Conservation (phyloP, 2,329 filamentous ascomycete species). For the Malbranchea zuffiana region DNA sequence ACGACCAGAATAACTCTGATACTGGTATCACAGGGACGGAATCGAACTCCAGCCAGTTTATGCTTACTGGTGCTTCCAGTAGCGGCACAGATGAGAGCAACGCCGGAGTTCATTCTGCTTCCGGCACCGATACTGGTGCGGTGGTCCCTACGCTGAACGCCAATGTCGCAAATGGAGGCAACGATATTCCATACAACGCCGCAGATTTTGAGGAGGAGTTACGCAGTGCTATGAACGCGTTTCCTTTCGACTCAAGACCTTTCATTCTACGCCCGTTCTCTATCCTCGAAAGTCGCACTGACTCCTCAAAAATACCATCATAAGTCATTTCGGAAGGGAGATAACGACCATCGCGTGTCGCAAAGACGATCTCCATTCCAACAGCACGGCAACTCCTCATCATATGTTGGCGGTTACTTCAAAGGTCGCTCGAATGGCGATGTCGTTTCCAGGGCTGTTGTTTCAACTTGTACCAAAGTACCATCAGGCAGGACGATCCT, state of each 20-base stretch:
- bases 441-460: too few relatives aligned
- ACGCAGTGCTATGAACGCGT: slow-evolving; percentile 9
- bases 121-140: background rate
- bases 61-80: background rate
- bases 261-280: background rate
- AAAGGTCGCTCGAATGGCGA: too few relatives aligned
- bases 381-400: too few relatives aligned
- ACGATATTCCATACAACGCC: slow-evolving; percentile 4
- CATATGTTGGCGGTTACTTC: too few relatives aligned
- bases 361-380: too few relatives aligned
- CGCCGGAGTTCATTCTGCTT: background rate
- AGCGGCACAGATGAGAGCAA: background rate
- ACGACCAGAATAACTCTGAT: background rate
- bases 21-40: background rate
- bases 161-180: background rate
- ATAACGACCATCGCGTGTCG: too few relatives aligned
- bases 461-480: too few relatives aligned
- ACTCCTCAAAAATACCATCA: too few relatives aligned
- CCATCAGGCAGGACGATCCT: too few relatives aligned
- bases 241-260: slow-evolving; percentile 5
- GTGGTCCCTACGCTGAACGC: background rate
- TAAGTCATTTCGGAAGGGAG: too few relatives aligned
- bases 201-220: slow-evolving; percentile 11
- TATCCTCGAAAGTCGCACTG: background rate
- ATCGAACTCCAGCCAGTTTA: background rate